Conservation (phyloP, 768 basidiomycete genomes). For the Leccinum imitatum region DNA sequence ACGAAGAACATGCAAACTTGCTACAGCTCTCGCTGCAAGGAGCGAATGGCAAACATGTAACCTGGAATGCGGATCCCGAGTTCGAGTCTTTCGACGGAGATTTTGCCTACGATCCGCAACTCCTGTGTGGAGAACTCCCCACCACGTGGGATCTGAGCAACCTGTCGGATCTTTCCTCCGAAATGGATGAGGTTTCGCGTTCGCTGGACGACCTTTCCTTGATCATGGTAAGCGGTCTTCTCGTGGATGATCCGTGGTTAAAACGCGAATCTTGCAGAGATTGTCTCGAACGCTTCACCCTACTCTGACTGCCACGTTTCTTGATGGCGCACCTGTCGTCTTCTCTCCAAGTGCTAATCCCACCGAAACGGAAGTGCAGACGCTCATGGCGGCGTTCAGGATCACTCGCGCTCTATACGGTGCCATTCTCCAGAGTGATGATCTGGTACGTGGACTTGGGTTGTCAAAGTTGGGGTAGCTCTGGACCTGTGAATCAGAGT, state of each 20-base stretch:
- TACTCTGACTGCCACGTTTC: slow-evolving; percentile 76
- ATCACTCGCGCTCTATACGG: slow-evolving; percentile 64
- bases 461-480: background rate
- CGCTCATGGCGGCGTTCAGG: slow-evolving; percentile 55
- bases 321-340: slow-evolving; percentile 82
- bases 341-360: slow-evolving; percentile 68
- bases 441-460: slow-evolving; percentile 30
- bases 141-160: slow-evolving; percentile 36
- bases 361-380: slow-evolving; percentile 57
- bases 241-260: slow-evolving; percentile 14
- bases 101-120: slow-evolving; percentile 27
- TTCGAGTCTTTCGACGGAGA: slow-evolving; percentile 31
- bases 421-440: slow-evolving; percentile 46
- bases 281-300: slow-evolving; percentile 76
- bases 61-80: slow-evolving; percentile 28
- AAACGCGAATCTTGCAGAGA: slow-evolving; percentile 42
- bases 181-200: slow-evolving; percentile 17
- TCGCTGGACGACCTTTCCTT: slow-evolving; percentile 19
- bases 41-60: slow-evolving; percentile 19
- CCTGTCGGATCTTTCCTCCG: slow-evolving; percentile 27
- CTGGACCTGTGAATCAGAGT: slow-evolving; percentile 23
- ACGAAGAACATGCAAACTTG: slow-evolving; percentile 50
- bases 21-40: slow-evolving; percentile 32
- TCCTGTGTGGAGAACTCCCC: slow-evolving; percentile 13
- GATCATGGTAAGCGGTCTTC: slow-evolving; percentile 27